Evolutionary conservation across 192 early-diverging fungal genomes (phyloP), one percentile per base, ranked within the genome.

Genomic region (Gaertneriomyces sp.): DNA sequence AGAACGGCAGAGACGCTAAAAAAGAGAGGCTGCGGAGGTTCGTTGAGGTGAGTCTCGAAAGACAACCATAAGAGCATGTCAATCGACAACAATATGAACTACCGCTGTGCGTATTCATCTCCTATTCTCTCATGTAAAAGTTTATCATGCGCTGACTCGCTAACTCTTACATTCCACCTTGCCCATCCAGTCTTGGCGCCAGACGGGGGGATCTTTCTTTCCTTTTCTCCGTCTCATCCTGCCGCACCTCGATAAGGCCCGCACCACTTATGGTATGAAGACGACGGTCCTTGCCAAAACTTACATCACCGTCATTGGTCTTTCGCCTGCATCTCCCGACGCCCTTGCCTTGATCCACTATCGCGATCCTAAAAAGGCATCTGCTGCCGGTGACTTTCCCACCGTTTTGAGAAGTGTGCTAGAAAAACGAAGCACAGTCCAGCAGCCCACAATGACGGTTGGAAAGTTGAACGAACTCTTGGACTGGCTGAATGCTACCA

Each of bases 321-420:
- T 93, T 20, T 64, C 71, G 12, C 54, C 49, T 14, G 77, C 77
- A 8, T 90, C 90, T 3, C 73, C 80, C 11, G 80, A 85, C 44
- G 90, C 84, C 38, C 44, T 79, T 42, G 85, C 87, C 16, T 87
- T 95, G 0, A 85, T 89, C 6, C 89, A 89, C 12, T 94, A 89
- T 81, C 92, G 90, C 10, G 74, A 74, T 45, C 77, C 78, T 11
- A 51, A 41, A 8, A 65, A 59, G 51, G 53, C 41, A 84, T 79
- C 76, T 59, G 67, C 77, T 0, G 76, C 79, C 6, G 88, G 85
- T 39, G 87, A 91, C 55, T 91, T 91, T 69, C 78, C 85, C 4
- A 57, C 63, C 12, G 84, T 90, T 16, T 72, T 79, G 3, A 67
- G 54, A 25, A 16, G 59, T 10, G 83, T 91, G 4, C 49, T 79